phyloP scores from a whole-genome alignment of 1,139 yeast species.

The Magnusiomyces paraingens region DNA sequence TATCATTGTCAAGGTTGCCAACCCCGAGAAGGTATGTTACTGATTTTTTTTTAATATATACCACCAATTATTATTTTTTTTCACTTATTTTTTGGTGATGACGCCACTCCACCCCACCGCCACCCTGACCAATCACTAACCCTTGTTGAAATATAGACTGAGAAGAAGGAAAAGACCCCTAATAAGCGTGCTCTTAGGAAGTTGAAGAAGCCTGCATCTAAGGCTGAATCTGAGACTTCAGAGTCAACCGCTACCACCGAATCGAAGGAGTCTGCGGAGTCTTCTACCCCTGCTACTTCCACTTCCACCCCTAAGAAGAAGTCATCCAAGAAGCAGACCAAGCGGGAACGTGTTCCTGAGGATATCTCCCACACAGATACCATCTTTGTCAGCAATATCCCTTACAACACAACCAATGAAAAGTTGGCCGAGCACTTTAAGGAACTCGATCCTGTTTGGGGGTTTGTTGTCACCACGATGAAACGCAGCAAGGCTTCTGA shows the following conservation, averaged over 20 bases:
- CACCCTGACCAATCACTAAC: conserved; percentile 1
- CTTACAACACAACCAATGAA: conserved; percentile 31
- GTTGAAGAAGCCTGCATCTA: conserved; percentile 3
- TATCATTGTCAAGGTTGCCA: conserved; percentile 46
- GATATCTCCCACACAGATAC: conserved; percentile 32
- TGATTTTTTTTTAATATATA: neutral
- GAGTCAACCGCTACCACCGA: neutral
- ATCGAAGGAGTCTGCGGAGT: neutral
- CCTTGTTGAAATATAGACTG: neutral
- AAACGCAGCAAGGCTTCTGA: neutral
- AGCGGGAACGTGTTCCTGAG: conserved; percentile 20
- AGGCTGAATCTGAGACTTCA: neutral
- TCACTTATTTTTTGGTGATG: neutral
- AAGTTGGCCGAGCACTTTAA: conserved; percentile 26
- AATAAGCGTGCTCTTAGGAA: neutral
- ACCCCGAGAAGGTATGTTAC: conserved; percentile 21
- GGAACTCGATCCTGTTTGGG: conserved; percentile 21
- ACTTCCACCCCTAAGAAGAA: conserved; percentile 31
- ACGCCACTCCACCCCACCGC: no score
- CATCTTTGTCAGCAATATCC: conserved; percentile 46
- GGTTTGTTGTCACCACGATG: conserved; percentile 5
- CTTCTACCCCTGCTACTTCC: conserved; percentile 27
- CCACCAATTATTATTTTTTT: no score
- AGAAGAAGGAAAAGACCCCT: conserved; percentile 1
- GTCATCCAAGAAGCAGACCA: conserved; percentile 14